Percentiles rank a stretch among this genome's conserved stretches.
These are phyloP conservation scores for Lichtheimia corymbifera DNA, from an alignment of 371 early-diverging fungal species.

Conservation along the genomic window DNA sequence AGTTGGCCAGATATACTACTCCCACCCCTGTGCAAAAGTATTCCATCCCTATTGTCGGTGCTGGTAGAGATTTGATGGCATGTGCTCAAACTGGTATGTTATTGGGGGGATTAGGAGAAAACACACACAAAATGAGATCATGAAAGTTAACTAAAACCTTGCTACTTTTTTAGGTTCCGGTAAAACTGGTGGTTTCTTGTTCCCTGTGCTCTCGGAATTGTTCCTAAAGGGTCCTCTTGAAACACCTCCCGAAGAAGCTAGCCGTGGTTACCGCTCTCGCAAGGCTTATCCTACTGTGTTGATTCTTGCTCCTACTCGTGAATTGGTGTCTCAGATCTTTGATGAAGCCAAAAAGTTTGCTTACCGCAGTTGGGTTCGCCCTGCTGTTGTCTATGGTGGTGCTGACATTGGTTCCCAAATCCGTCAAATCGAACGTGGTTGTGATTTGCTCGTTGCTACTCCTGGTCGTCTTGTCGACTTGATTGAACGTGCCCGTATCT, in stretches of 20 bases:
- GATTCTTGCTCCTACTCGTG: constrained; percentile 95
- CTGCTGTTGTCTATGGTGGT: constrained; percentile 90
- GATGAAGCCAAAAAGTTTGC: constrained; percentile 41
- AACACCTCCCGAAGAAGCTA: constrained; percentile 47
- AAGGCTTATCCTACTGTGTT: constrained; percentile 87
- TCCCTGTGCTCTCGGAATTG: constrained; percentile 86
- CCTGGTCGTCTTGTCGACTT: constrained; percentile 98
- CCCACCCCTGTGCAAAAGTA: constrained; percentile 97
- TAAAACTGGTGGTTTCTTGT: constrained; percentile 89
- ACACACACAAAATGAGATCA: background rate
- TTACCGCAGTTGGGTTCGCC: constrained; percentile 35
- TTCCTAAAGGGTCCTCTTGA: constrained; percentile 89
- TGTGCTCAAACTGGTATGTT: constrained; percentile 86
- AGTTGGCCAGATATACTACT: constrained; percentile 83
- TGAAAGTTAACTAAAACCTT: background rate
- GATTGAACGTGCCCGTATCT: constrained; percentile 77
- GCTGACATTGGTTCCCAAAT: constrained; percentile 84
- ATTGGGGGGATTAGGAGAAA: background rate
- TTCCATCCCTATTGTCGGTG: constrained; percentile 87
- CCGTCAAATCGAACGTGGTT: constrained; percentile 79
- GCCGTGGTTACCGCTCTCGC: constrained; percentile 78
- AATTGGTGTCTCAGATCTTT: constrained; percentile 86
- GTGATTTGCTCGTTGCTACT: constrained; percentile 97
- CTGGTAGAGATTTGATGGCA: constrained; percentile 79
- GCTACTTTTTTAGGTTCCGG: constrained; percentile 68